phyloP scores from a whole-genome alignment of 805 yeast species.

The Myxozyma udenii region DNA sequence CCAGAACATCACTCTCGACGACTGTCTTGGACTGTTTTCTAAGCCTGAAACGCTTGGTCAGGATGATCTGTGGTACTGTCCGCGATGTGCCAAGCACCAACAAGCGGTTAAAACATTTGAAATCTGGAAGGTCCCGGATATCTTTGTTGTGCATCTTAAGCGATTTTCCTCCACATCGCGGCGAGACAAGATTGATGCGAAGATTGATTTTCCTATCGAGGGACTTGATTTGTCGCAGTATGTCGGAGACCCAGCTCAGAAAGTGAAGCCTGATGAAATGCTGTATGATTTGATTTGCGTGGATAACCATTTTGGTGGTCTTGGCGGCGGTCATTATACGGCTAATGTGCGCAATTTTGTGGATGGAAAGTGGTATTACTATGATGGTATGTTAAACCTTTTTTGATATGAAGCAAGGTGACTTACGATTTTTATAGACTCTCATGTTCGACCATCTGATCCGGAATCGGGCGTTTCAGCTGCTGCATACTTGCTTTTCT shows the following conservation, averaged over 20 bases:
- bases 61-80: constrained; percentile 92
- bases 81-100: constrained; percentile 80
- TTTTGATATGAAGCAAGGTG: neutral
- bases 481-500: constrained; percentile 85
- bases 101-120: constrained; percentile 89
- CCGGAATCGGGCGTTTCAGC: constrained; percentile 60
- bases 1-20: constrained; percentile 55
- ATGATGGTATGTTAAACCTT: constrained; percentile 49
- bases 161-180: constrained; percentile 69
- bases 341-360: constrained; percentile 77
- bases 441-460: constrained; percentile 60
- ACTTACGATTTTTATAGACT: constrained; percentile 39
- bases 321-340: constrained; percentile 97
- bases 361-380: constrained; percentile 82
- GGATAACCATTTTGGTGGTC: constrained; percentile 92
- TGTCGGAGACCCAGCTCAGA: constrained; percentile 42
- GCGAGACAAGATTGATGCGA: constrained; percentile 83
- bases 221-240: constrained; percentile 70
- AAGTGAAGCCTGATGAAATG: constrained; percentile 30
- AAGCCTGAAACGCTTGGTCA: constrained; percentile 81
- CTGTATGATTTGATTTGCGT: constrained; percentile 87
- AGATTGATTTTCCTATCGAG: constrained; percentile 82
- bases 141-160: constrained; percentile 83
- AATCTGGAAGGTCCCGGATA: constrained; percentile 91
- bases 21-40: constrained; percentile 72